Evolutionary conservation across 2,329 filamentous ascomycete species (phyloP), one percentile per base, ranked within the genome.

Genomic region (Neofusicoccum cordaticola): DNA sequence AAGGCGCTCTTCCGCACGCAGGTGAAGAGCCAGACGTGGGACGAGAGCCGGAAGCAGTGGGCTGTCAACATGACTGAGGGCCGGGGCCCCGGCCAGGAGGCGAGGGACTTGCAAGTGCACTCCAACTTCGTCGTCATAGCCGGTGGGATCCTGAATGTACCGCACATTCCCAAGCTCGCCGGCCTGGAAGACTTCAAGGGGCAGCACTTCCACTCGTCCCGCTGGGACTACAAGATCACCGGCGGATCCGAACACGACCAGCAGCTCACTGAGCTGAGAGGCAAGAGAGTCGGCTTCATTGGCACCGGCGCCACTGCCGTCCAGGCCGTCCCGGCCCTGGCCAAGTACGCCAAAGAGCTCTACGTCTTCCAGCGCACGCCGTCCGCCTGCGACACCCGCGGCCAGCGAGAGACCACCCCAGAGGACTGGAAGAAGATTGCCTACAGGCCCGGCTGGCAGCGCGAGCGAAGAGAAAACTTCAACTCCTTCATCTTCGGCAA

Each of bases 1-100:
- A 19, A 34, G 27, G 47, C 47, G 2, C 67, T 81, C 6, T 67
- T 66, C 7, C 68, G 69, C 1, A 76, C 77, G 1, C 65, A 68
- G 2, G 81, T 72, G 68, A 70, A 78, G 72, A 86, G 6, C 77
- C 88, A 2, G 85, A 88, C 64, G 84, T 87, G 85, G 85, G 76
- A 84, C 65, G 81, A 82, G 0, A 71, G 68, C 1, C 69, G 66
- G 17, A 70, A 71, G 27, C 37, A 66, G n/a, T 82, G 78, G 78
- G 44, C 67, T 44, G 65, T 78, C 64, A 68, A 70, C 39, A 57
- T 78, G 27, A 31, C 27, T 7, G 27, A 5, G 27, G 4, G 6
- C 27, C 27, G 27, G 27, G 27, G 27, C 27, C 27, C 27, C 27
- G 6, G 27, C 27, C 27, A 31, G 27, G 27, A 5, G 27, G 27